Base-by-base conservation (phyloP, 345 rosid genomes). In the Rhodamnia rubescens region DNA sequence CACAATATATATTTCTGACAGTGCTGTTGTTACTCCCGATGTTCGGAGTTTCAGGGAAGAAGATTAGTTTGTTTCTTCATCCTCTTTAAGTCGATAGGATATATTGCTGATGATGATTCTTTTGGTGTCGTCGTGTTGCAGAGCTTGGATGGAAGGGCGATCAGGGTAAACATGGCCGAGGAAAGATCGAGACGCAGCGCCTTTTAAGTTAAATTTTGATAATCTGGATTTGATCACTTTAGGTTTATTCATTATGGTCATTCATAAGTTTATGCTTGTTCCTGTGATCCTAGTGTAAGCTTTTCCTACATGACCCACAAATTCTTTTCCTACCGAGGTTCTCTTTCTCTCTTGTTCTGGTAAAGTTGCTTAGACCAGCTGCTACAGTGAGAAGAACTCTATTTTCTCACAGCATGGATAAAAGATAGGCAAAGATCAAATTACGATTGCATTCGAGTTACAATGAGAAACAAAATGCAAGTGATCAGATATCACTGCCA, bases 61-160 rank as follows among this genome's bases (percentile, higher is more conserved):
- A 64, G 47, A 81, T 81, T 81, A 16, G 54, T 32, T 82, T 82
- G 42, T 51, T 82, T 53, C 57, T 82, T 82, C n/a, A 16, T 52
- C 84, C 58, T 82, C 22, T 53, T 52, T 2, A 27, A 52, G 42
- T 64, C 44, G 11, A 15, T 27, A 11, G 58, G 58, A 69, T 12
- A 36, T 18, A 36, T 69, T 36, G 80, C 47, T 69, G 80, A 36
- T 69, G 75, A 36, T 49, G 40, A 44, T 26, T 21, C 10, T 50
- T 85, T 49, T 22, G 22, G 5, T 82, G 26, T 18, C 0, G 1
- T 53, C 74, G 53, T 9, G 22, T 14, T 83, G 85, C 88, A 96
- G 99, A 92, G 84, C 88, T 85, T 96, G 89, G 96, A 95, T n/a
- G 98, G 99, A 82, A 93, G 99, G 89, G 92, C 98, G 32, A 90